These are phyloP conservation scores for Saccharomycopsis selenospora DNA, from an alignment of 805 yeast species.

Conservation along the genomic window DNA sequence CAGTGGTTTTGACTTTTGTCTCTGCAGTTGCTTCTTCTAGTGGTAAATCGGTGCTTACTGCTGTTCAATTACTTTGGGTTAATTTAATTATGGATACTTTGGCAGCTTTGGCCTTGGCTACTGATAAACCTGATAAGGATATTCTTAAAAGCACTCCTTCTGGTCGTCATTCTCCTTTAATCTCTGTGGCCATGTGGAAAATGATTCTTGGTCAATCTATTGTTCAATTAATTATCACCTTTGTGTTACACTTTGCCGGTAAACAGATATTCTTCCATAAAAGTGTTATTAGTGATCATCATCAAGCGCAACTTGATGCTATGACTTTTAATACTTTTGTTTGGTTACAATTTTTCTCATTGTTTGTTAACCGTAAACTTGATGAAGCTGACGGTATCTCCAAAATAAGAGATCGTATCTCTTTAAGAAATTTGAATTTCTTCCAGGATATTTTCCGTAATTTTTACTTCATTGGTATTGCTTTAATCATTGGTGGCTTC, in stretches of 20 bases:
- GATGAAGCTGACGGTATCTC: slow-evolving; percentile 76
- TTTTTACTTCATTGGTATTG: slow-evolving; percentile 70
- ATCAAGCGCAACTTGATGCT: slow-evolving; percentile 59
- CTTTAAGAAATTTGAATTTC: slow-evolving; percentile 66
- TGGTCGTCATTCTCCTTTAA: slow-evolving; percentile 71
- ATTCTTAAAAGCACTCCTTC: slow-evolving; percentile 77
- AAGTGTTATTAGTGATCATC: slow-evolving; percentile 32
- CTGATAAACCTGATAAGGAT: slow-evolving; percentile 88
- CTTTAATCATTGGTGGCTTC: slow-evolving; percentile 67
- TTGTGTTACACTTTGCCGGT: slow-evolving; percentile 78
- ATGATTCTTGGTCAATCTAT: slow-evolving; percentile 88
- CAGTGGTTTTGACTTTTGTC: slow-evolving; percentile 89
- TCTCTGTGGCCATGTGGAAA: slow-evolving; percentile 94
- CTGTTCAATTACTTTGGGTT: slow-evolving; percentile 96
- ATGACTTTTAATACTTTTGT: slow-evolving; percentile 94
- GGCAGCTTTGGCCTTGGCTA: slow-evolving; percentile 95
- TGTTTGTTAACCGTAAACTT: slow-evolving; percentile 82
- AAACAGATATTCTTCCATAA: slow-evolving; percentile 42
- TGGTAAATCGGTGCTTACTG: slow-evolving; percentile 84
- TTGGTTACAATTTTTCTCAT: slow-evolving; percentile 94
- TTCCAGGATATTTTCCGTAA: slow-evolving; percentile 77
- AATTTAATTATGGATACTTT: slow-evolving; percentile 96
- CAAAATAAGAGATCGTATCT: slow-evolving; percentile 50
- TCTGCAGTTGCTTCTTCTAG: slow-evolving; percentile 81
- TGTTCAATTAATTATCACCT: slow-evolving; percentile 73